Evolutionary conservation across 2,329 filamentous ascomycete species (phyloP), one percentile per base, ranked within the genome.

Genomic region (Rhinocladiella similis): DNA sequence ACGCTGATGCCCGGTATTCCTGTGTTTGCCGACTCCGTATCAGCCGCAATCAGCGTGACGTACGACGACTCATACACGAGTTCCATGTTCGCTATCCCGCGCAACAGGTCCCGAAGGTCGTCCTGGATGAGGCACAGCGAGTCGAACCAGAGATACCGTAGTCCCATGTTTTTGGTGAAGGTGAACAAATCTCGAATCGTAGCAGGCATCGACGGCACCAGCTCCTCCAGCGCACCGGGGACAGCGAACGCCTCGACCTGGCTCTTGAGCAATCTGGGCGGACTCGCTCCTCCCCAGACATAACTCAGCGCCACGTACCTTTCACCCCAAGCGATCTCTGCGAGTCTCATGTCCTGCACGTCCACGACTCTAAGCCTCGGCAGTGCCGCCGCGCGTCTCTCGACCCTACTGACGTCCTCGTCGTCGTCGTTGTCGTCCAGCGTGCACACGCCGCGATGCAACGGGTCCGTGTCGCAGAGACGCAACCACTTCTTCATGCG

Each of bases 71-170:
- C 39, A 33, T 47, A 53, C 5, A 53, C 43, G 22, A 53, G 41
- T 22, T 53, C 50, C 50, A 53, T 47, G 16, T 53, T 35, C 4
- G 10, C 33, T 16, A 53, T 53, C 13, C 22, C 33, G 12, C 33
- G 14, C 9, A 20, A 12, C 18, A 25, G 27, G 14, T 53, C 41
- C 13, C 25, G 42, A 14, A 36, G 19, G 20, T 53, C 50, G 16
- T 53, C 41, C n/a, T 53, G 50, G 13, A 46, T 20, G 16, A 53
- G 27, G 12, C 50, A 53, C 27, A 46, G 43, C 20, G 41, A 46
- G 27, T 53, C 50, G 18, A 53, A 36, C 50, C 50, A 53, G 5
- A 53, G 20, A 38, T 46, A 41, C 14, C 38, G 38, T 13, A 41
- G 14, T 3, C 38, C 38, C 38, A 41, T 41, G 12, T 41, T 41